phyloP scores from a whole-genome alignment of 768 basidiomycete species.

The Hysterangium stoloniferum region DNA sequence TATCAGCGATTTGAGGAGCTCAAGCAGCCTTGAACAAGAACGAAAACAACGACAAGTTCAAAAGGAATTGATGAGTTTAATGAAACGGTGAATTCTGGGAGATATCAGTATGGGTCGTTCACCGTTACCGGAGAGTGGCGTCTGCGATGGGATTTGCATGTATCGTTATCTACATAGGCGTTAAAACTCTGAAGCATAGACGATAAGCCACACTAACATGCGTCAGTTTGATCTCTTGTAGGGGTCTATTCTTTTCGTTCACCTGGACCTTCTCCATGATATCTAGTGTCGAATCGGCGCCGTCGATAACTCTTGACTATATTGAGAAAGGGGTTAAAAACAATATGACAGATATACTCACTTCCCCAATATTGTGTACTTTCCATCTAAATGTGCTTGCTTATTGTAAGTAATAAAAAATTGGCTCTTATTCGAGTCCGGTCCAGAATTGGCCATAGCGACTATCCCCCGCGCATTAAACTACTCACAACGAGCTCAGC shows the following conservation, averaged over 20 bases:
- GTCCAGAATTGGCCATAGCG: constrained; percentile 97
- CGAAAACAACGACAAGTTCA: constrained; percentile 78
- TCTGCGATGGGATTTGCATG: constrained; percentile 97
- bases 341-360: constrained; percentile 16
- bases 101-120: not conserved
- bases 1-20: constrained; percentile 82
- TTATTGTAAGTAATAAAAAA: constrained; percentile 90
- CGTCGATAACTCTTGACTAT: constrained; percentile 74
- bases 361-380: constrained; percentile 91
- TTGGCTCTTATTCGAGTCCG: constrained; percentile 88
- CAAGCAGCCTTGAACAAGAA: constrained; percentile 78
- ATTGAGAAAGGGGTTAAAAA: constrained; percentile 8
- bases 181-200: constrained; percentile 1
- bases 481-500: constrained; percentile 36
- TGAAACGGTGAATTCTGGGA: constrained; percentile 50
- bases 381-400: constrained; percentile 89
- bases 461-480: constrained; percentile 93
- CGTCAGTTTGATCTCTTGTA: constrained; percentile 75
- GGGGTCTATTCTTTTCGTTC: constrained; percentile 81
- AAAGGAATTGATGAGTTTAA: constrained; percentile 83
- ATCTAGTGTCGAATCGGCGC: constrained; percentile 88
- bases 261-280: constrained; percentile 91
- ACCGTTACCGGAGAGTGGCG: constrained; percentile 33
- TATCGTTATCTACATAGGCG: constrained; percentile 56
- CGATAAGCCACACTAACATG: constrained; percentile 49